Base-by-base conservation (phyloP, 2,329 filamentous ascomycete genomes). In the Penicillium psychrosexuale region DNA sequence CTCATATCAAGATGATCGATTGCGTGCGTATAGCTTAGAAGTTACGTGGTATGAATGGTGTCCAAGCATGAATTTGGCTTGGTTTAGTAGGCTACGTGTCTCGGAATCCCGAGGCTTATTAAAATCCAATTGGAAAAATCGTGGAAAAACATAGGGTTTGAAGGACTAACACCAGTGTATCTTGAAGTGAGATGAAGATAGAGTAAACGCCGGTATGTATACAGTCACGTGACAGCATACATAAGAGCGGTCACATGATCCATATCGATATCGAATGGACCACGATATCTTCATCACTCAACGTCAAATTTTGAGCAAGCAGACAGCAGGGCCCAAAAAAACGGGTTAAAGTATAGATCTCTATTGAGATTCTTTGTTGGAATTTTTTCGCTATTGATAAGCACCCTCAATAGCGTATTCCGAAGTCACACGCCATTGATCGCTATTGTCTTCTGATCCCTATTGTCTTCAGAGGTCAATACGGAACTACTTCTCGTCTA, bases 261-360 rank as follows among this genome's bases (percentile, higher is more conserved):
- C 15, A 43, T 43, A 43, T 33, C 47, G 47, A 50, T 50, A 44
- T 24, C 43, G 43, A 45, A 34, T 45, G 17, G 28, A 22, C 15
- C 47, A 38, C 30, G 34, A 46, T 43, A 52, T 53, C 24, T 51
- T 51, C 46, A 39, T 53, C 43, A 28, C 37, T 39, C 28, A 47
- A 28, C 38, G 13, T 27, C 47, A 27, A 34, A 45, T 17, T 37
- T 37, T 30, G 7, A 53, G 13, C n/a, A 39, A 47, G 27, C 17
- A 8, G 30, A 38, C 30, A 15, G 30, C 30, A 48, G 17, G 36
- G 15, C n/a, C 31, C 7, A 37, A 36, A 40, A 34, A 34, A 30
- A 5, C 27, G 7, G 9, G 27, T 13, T 17, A 17, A 42, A 36
- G 37, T 28, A 24, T 22, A 33, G 3, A 6, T 6, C 3, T 30